A percentile compares a stretch with the other conserved stretches of the same genome.
Evolutionary conservation across 1,284 basidiomycete species (phyloP).

Genomic region (Meripilus lineatus): DNA sequence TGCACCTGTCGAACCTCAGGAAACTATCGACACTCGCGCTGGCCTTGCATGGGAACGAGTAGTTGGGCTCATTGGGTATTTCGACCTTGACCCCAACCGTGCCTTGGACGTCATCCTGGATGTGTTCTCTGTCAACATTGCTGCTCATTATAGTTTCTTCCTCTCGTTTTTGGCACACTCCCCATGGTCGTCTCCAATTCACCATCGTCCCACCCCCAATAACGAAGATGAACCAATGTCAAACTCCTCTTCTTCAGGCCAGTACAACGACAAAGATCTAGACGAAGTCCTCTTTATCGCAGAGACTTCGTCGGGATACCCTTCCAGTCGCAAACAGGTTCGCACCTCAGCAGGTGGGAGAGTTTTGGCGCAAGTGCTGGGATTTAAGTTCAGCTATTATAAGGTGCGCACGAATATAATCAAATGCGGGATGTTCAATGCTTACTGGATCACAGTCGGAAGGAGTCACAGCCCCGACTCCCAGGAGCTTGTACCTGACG

Average conservation of each 20-base stretch:
- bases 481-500: conserved; percentile 74
- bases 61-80: conserved; percentile 89
- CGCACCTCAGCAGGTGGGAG: conserved; percentile 26
- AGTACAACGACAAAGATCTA: conserved; percentile 54
- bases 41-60: conserved; percentile 81
- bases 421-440: too few relatives aligned
- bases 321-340: conserved; percentile 13
- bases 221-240: conserved; percentile 26
- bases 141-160: conserved; percentile 90
- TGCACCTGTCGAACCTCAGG: conserved; percentile 52
- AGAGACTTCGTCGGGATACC: conserved; percentile 28
- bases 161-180: conserved; percentile 80
- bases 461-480: conserved; percentile 56
- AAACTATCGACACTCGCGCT: conserved; percentile 59
- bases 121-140: conserved; percentile 78
- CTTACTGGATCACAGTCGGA: conserved; percentile 34
- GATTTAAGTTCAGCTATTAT: conserved; percentile 94
- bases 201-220: conserved; percentile 17
- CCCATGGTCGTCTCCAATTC: conserved; percentile 54
- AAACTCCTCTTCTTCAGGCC: conserved; percentile 34
- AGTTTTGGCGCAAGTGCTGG: conserved; percentile 87
- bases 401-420: conserved; percentile 47
- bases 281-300: conserved; percentile 60
- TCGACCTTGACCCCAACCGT: conserved; percentile 93
- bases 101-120: conserved; percentile 94